phyloP scores from a whole-genome alignment of 805 yeast species.

The Kodamaea leandrae region DNA sequence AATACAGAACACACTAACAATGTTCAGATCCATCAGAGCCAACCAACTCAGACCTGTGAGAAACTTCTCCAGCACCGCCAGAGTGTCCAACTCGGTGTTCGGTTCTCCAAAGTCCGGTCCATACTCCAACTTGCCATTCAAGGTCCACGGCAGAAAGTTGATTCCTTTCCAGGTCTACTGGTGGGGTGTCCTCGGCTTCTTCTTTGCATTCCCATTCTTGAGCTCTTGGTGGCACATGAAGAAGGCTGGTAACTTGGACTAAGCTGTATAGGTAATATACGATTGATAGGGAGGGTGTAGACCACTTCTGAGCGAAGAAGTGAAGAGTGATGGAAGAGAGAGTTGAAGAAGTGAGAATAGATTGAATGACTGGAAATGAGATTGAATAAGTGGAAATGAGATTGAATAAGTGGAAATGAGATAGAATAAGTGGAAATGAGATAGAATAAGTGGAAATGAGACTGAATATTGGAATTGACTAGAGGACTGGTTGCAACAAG shows the following conservation, averaged over 20 bases:
- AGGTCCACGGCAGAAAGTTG: constrained; percentile 81
- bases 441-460: too few relatives aligned
- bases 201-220: constrained; percentile 65
- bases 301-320: background rate
- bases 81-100: constrained; percentile 28
- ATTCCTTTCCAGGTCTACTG: constrained; percentile 82
- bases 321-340: background rate
- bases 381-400: background rate
- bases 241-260: constrained; percentile 66
- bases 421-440: too few relatives aligned
- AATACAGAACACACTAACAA: background rate
- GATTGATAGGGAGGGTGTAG: background rate
- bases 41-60: constrained; percentile 18
- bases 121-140: constrained; percentile 91
- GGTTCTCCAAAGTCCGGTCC: constrained; percentile 57
- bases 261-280: constrained; percentile 4
- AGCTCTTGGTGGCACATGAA: constrained; percentile 78
- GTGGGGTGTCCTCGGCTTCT: constrained; percentile 62
- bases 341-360: background rate
- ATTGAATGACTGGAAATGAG: background rate
- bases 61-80: constrained; percentile 48
- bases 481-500: too few relatives aligned
- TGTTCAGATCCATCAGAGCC: constrained; percentile 10
- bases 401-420: too few relatives aligned
- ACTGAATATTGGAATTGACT: too few relatives aligned